Evolutionary conservation across 2,329 filamentous ascomycete genomes (phyloP).

Genomic region (Fusarium bactridioides): DNA sequence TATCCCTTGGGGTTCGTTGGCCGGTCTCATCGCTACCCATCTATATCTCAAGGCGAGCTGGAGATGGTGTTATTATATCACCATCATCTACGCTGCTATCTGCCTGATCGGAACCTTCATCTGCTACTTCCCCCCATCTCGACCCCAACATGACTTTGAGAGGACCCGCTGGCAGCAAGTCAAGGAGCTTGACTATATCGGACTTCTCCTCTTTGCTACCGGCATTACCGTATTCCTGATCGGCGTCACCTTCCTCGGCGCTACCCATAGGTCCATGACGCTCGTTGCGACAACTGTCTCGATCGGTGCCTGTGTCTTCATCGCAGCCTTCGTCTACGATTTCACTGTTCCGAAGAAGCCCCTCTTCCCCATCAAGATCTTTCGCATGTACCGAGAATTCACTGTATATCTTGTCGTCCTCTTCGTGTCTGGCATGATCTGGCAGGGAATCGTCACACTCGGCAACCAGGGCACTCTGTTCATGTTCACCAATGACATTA

Average conservation of each 20-base stretch:
- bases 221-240: background rate
- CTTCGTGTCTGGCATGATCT: slow-evolving; percentile 10
- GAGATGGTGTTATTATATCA: slow-evolving; percentile 18
- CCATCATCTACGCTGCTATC: background rate
- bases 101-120: background rate
- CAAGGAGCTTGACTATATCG: slow-evolving; percentile 6
- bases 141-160: slow-evolving; percentile 7
- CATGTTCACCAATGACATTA: slow-evolving; percentile 9
- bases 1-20: background rate
- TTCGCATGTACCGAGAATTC: slow-evolving; percentile 5
- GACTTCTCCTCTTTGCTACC: slow-evolving; percentile 2
- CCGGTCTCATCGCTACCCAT: slow-evolving; percentile 1
- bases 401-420: slow-evolving; percentile 2
- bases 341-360: slow-evolving; percentile 1
- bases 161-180: slow-evolving; percentile 17
- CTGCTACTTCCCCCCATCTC: slow-evolving; percentile 11
- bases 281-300: background rate
- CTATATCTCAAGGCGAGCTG: slow-evolving; percentile 4
- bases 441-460: background rate
- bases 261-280: background rate
- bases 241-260: background rate
- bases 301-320: slow-evolving; percentile 3
- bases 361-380: slow-evolving; percentile 1
- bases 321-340: slow-evolving; percentile 5
- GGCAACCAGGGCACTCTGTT: slow-evolving; percentile 1